Evolutionary conservation across 2,329 filamentous ascomycete genomes (phyloP), one percentile per base, ranked within the genome.

Genomic region (Colletotrichum destructivum): DNA sequence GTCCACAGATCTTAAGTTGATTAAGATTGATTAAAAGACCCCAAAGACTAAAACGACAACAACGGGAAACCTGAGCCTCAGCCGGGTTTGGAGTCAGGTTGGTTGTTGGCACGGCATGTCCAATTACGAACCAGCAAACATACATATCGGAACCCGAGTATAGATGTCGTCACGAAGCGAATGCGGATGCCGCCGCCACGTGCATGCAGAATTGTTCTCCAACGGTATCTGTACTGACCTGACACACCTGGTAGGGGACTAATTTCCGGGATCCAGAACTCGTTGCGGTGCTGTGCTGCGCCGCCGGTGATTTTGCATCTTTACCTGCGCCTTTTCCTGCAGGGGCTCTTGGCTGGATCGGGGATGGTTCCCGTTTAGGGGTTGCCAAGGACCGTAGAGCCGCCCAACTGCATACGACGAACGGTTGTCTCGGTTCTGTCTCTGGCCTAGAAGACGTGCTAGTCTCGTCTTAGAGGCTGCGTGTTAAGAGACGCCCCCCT

Each of bases 341-440:
- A 71, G 63, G 68, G 63, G 68, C 42, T 70, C 68, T 70, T 67
- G 42, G 68, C 68, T 21, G 44, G 63, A 31, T 35, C 63, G 68
- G 61, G 56, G 35, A 21, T 62, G 31, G 68, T 31, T 70, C 56
- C 66, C 63, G 16, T 56, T 61, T 62, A 4, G 63, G 44, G 63
- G 47, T n/a, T 55, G 68, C 68, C 68, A 70, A 71, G 68, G 52
- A 44, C 47, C 40, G 23, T 21, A 16, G n/a, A 46, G 12, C 40
- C 52, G 26, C 8, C 46, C 15, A 38, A 61, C 64, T 23, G 26
- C 26, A 31, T 31, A 31, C 26, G 5, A 61, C 35, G 38, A 52
- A 38, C 44, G 62, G 44, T 23, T 66, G 21, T 35, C 12, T 38
- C 26, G 38, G 51, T 54, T 5, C 8, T 5, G 44, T 18, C n/a